Base-by-base conservation (phyloP, 441 rosid genomes). In the Gossypium trilobum region DNA sequence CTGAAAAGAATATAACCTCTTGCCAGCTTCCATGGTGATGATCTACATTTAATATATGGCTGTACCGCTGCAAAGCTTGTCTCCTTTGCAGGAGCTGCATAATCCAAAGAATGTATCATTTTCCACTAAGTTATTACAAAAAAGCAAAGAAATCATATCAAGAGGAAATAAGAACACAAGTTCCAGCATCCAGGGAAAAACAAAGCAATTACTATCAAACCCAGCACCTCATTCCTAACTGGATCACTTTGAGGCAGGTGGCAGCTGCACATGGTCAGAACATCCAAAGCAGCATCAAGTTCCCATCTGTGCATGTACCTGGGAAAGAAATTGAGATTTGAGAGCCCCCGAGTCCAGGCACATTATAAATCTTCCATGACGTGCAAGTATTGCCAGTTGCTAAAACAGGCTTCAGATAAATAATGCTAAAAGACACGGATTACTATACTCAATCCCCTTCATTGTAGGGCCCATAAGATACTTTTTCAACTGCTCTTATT, bases 211-310 rank as follows among this genome's bases (percentile, higher is more conserved):
- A 13, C 25, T 48, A 67, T 46, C 9, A 23, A 76, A 72, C 36
- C 65, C 29, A 58, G 74, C 73, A 95, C 99, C 97, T 95, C 92
- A 80, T 74, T 75, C 75, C 87, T 87, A 66, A 86, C 27, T 19
- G 89, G 89, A 81, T 95, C 91, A 20, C 79, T 80, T 69, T 86
- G 83, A 74, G 83, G 78, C 70, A 91, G 89, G 85, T 95, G 98
- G 79, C 97, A 95, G 80, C 98, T 83, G 87, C 98, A 95, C 99
- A 95, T 95, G 68, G 98, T 92, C 75, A 95, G 98, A 78, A 91
- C 95, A 81, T 95, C 95, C 79, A 95, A 76, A 54, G 96, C 98
- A 25, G 93, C 91, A 80, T 89, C 85, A 65, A 91, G 97, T 82
- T 92, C 97, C 99, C 99, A 95, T 65, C 88, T 75, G 76, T 88